Base-by-base conservation (phyloP, 106 monocot species). In the Acanthochlamys bracteata region DNA sequence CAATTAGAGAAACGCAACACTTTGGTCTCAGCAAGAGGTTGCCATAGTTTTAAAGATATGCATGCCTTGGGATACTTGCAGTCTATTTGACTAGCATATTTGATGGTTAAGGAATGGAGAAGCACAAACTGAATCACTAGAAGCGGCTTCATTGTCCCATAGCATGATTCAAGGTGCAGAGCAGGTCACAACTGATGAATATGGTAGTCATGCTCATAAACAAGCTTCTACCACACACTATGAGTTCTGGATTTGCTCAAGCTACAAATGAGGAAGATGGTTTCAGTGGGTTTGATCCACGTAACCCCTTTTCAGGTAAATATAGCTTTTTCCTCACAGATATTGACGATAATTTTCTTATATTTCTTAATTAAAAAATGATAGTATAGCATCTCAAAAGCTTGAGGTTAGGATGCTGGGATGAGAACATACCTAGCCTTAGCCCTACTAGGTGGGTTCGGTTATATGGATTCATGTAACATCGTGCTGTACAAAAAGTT, bases 201-300 rank as follows among this genome's bases (percentile, higher is more conserved):
- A 64, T 55, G 24, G 21, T 45, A 61, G 56, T 10, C 10, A 10
- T 55, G 20, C 55, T 10, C 12, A 10, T 55, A 55, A 55, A 22
- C 55, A 6, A 55, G 7, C 55, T 17, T 70, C 72, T 58, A 55
- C 39, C 64, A 27, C 25, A 70, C 42, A 59, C 20, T 55, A 55
- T 62, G 47, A 24, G 60, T 53, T 72, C 45, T 41, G 65, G n/a
- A 26, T 17, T 64, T 55, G 21, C 39, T 43, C 64, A 59, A 60
- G 12, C 65, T 51, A 11, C 73, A 61, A 65, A 56, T 22, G 66
- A 60, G 10, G 75, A 74, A 33, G 67, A 80, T 42, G 64, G 55
- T 61, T 90, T 96, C 78, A 84, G 90, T 70, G 95, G 90, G 61
- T 90, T 96, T 76, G 90, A 96, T 82, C 95, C 95, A 33, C 90